Evolutionary conservation across 139 green algal species (phyloP), one percentile per base, ranked within the genome.

Genomic region (Parachlorella kessleri): DNA sequence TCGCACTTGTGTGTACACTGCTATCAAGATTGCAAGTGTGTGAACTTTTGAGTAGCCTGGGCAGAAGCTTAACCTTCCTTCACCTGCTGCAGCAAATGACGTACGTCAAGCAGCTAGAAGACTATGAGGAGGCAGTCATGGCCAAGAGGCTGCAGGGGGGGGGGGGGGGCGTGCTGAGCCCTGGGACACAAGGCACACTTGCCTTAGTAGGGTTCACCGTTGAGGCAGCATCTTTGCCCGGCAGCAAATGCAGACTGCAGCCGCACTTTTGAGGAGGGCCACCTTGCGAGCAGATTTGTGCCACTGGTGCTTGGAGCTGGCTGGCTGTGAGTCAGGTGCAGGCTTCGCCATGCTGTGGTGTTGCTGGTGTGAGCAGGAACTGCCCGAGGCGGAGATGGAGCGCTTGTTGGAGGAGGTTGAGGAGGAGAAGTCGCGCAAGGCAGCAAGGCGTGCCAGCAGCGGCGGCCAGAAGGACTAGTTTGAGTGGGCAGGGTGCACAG

Each of bases 121-220:
- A 95, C n/a, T 99, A 99, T 87, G 96, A 99, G 84, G 93, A 98
- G 35, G 93, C 92, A 33, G 96, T 99, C n/a, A 98, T 98, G 93
- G 71, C 83, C 30, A 98, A 98, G 91, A 88, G 96, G 3, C 66
- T 99, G 66, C 94, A 98, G 79, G 95, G 98, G 86, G 94, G 10
- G 18, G 48, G 48, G 48, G 10, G 48, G 10, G 18, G 48, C 48
- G 48, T 18, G 48, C 48, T 59, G 48, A 18, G 48, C 10, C 48
- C 48, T 18, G 48, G 10, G 10, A 18, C 10, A 28, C 10, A 10
- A 59, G 48, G 48, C 48, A 59, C 10, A 59, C 48, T n/a, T n/a
- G n/a, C n/a, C n/a, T n/a, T n/a, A n/a, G 18, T 28, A 28, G 48
- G 48, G 10, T 59, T 10, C 48, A 59, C 48, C 18, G 10, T 59